A percentile compares a stretch with the other conserved stretches of the same genome.
Evolutionary conservation across 2,329 filamentous ascomycete genomes (phyloP).

Genomic region (Talaromyces islandicus): DNA sequence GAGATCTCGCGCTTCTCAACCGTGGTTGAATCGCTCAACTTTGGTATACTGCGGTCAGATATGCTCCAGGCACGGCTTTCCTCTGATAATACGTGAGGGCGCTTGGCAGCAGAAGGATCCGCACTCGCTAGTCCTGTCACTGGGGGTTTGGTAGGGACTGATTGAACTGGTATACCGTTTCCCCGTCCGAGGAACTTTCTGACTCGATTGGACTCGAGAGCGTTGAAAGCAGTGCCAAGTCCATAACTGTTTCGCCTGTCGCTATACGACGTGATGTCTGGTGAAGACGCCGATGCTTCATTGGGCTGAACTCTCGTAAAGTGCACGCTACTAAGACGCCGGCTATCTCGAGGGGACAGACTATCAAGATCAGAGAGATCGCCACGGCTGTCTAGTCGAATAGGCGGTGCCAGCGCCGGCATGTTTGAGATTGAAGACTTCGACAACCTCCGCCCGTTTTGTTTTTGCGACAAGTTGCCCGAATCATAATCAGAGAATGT

Average conservation of each 20-base stretch:
- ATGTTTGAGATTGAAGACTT: constrained; percentile 42
- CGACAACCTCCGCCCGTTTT: constrained; percentile 27
- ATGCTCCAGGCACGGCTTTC: constrained; percentile 54
- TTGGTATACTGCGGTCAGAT: constrained; percentile 42
- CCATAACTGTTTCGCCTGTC: constrained; percentile 21
- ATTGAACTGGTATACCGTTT: constrained; percentile 4
- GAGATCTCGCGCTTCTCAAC: constrained; percentile 69
- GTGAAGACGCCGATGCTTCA: constrained; percentile 11
- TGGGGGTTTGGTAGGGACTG: constrained; percentile 32
- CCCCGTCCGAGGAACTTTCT: constrained; percentile 22
- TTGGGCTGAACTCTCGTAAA: constrained; percentile 5
- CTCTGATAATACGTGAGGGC: constrained; percentile 27
- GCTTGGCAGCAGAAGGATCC: constrained; percentile 23
- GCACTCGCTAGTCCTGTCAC: constrained; percentile 42
- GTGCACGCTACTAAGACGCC: constrained; percentile 2
- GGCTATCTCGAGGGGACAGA: not conserved
- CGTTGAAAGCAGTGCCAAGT: constrained; percentile 23
- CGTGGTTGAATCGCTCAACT: constrained; percentile 26
- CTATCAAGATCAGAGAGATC: constrained; percentile 15
- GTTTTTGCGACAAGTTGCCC: constrained; percentile 18
- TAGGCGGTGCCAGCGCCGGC: constrained; percentile 47
- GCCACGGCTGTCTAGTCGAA: constrained; percentile 32
- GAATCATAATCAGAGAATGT: constrained; percentile 29
- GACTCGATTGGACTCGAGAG: constrained; percentile 16
- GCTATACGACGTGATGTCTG: constrained; percentile 12